Percentiles rank a stretch among this genome's conserved stretches.
These are phyloP conservation scores for Cadophora sp. DNA, from an alignment of 2,329 filamentous ascomycete species.

Conservation along the genomic window DNA sequence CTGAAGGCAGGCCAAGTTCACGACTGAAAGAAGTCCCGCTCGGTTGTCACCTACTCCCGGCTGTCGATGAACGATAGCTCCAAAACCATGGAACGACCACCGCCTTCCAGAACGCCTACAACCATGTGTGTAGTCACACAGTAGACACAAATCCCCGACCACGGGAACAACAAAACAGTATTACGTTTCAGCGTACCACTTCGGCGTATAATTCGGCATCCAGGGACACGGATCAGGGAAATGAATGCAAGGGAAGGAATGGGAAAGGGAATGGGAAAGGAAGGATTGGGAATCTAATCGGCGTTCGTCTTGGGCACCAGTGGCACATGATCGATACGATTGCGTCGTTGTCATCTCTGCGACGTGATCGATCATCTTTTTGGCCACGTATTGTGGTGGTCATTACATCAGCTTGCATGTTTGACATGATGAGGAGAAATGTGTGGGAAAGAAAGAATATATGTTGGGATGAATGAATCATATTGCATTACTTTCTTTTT, in stretches of 20 bases:
- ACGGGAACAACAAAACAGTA: slow-evolving; percentile 3
- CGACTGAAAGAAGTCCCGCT: not conserved
- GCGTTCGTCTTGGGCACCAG: not conserved
- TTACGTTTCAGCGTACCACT: slow-evolving; percentile 10
- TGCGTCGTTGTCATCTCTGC: not conserved
- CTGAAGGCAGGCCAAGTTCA: slow-evolving; percentile 9
- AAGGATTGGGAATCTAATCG: slow-evolving; percentile 3
- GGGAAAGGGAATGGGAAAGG: not conserved
- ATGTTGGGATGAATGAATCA: slow-evolving; percentile 1
- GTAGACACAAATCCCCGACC: slow-evolving; percentile 6
- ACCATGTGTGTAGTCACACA: slow-evolving; percentile 1
- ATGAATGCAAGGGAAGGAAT: not conserved
- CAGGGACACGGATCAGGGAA: slow-evolving; percentile 3
- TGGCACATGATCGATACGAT: not conserved
- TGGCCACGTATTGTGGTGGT: not conserved
- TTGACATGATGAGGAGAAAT: not conserved
- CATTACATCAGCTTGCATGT: slow-evolving; percentile 1
- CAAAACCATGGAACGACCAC: not conserved
- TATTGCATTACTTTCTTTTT: not conserved
- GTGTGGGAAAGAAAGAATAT: not conserved
- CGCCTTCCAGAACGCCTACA: not conserved
- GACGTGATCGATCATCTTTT: not conserved
- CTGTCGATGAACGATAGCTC: slow-evolving; percentile 2
- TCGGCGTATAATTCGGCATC: slow-evolving; percentile 5
- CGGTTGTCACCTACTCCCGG: not conserved